Evolutionary conservation across 495 filamentous ascomycete genomes (phyloP).

Genomic region (Daldinia vernicosa): DNA sequence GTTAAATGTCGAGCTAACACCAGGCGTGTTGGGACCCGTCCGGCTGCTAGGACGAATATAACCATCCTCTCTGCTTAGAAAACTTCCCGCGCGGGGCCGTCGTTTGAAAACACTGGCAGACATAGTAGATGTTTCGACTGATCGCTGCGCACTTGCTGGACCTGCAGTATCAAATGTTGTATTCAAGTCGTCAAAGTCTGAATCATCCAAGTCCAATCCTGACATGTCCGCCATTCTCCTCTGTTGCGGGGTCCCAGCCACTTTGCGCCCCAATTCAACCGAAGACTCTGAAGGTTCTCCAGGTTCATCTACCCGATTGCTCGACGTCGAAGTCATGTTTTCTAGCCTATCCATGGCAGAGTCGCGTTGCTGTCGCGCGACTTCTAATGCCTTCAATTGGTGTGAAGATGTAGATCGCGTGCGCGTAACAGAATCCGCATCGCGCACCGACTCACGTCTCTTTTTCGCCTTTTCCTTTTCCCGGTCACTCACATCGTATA

Average conservation of each 20-base stretch:
- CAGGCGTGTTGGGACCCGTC: slow-evolving; percentile 54
- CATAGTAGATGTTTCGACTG: slow-evolving; percentile 57
- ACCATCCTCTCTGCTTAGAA: slow-evolving; percentile 54
- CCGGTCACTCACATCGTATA: slow-evolving; percentile 57
- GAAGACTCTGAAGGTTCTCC: slow-evolving; percentile 23
- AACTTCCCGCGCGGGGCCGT: slow-evolving; percentile 57
- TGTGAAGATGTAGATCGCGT: slow-evolving; percentile 35
- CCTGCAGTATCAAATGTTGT: slow-evolving; percentile 52
- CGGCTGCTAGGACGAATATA: slow-evolving; percentile 60
- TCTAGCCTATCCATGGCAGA: slow-evolving; percentile 52
- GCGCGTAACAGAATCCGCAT: slow-evolving; percentile 13
- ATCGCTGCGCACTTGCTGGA: slow-evolving; percentile 47
- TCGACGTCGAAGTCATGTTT: slow-evolving; percentile 52
- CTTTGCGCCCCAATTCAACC: slow-evolving; percentile 45
- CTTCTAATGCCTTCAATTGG: slow-evolving; percentile 46
- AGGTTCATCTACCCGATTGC: slow-evolving; percentile 18
- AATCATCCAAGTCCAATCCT: slow-evolving; percentile 58
- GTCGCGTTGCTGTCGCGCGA: slow-evolving; percentile 48
- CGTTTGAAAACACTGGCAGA: slow-evolving; percentile 54
- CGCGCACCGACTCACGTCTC: slow-evolving; percentile 38
- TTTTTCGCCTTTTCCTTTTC: slow-evolving; percentile 50
- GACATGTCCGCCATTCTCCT: slow-evolving; percentile 51
- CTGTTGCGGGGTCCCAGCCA: slow-evolving; percentile 41
- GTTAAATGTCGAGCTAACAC: slow-evolving; percentile 54
- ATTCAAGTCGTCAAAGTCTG: slow-evolving; percentile 56